These are phyloP conservation scores for Leccinum aurantiacum DNA, from an alignment of 768 basidiomycete species.

Conservation along the genomic window DNA sequence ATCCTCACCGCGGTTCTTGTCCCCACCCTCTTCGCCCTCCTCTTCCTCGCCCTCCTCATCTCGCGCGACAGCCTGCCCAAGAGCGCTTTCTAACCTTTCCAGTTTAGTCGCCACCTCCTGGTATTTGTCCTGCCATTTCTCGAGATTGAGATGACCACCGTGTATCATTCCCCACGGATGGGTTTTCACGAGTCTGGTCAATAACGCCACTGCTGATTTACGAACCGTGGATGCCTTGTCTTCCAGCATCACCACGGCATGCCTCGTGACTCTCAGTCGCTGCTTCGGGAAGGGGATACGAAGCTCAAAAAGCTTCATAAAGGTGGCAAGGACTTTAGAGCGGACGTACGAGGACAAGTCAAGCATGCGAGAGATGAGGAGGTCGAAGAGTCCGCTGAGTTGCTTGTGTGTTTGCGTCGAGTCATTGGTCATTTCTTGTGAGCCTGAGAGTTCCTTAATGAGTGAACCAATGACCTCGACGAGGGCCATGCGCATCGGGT, in stretches of 20 bases:
- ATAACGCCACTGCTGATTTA: conserved; percentile 73
- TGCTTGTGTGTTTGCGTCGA: conserved; percentile 59
- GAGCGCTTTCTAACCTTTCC: conserved; percentile 62
- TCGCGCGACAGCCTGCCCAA: conserved; percentile 63
- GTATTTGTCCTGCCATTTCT: conserved; percentile 76
- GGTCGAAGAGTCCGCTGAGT: conserved; percentile 76
- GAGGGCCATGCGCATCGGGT: conserved; percentile 94
- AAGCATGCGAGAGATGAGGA: conserved; percentile 83
- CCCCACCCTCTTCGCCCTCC: conserved; percentile 37
- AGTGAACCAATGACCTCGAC: conserved; percentile 87
- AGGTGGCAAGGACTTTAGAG: conserved; percentile 76
- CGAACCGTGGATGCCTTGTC: conserved; percentile 92
- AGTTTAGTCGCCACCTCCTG: conserved; percentile 60
- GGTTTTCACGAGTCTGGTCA: conserved; percentile 74
- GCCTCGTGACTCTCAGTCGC: conserved; percentile 68
- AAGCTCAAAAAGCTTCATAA: conserved; percentile 76
- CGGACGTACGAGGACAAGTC: conserved; percentile 92
- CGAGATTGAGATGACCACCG: conserved; percentile 74
- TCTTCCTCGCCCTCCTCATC: conserved; percentile 36
- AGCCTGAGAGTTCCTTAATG: conserved; percentile 73
- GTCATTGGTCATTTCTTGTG: conserved; percentile 47
- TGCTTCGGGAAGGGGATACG: conserved; percentile 84
- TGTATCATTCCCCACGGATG: conserved; percentile 88
- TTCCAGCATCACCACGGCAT: conserved; percentile 77
- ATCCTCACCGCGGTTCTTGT: conserved; percentile 34